Base-by-base conservation (phyloP, 169 alveolate species). In the Plasmodium billcollinsi region DNA sequence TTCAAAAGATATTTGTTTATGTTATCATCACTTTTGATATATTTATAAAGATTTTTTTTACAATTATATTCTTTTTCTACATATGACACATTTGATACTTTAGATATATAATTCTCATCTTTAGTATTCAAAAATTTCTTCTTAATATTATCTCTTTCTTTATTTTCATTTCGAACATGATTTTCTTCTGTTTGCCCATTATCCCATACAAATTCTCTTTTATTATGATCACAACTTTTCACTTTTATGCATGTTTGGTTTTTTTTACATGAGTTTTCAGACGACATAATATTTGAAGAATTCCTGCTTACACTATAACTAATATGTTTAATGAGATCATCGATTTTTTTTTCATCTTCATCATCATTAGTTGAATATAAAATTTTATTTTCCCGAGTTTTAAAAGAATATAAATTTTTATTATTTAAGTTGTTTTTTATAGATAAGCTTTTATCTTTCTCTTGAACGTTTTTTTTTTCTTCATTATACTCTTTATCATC, bases 241-340 rank as follows among this genome's bases (percentile, higher is more conserved):
- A 24, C 5, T 3, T 7, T 21, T 70, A 73, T 58, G 0, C 47
- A 39, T 39, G 1, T 11, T 39, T 39, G 11, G 9, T 47, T 20
- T 12, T 26, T 24, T 11, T 47, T 73, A 7, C 15, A 21, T 47
- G 45, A 56, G 5, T 63, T 62, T 56, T 47, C 20, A 56, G 20
- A 24, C 0, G 86, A 29, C 9, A 73, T 49, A 45, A 73, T 6
- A 3, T 73, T 8, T 2, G 86, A 26, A 6, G 71, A 39, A 20
- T 73, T 73, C 39, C 29, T 54, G 9, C 72, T 29, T 47, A 73
- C 66, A 45, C 2, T 18, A 14, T 45, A 15, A 24, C 15, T 73
- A n/a, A 73, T 56, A 14, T n/a, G 26, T 26, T 73, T 11, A 54
- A 73, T 73, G 7, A 73, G 21, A 45, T 73, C 39, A 29, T 73